Evolutionary conservation across 2,329 filamentous ascomycete species (phyloP).

Genomic region (Corynespora cassiicola): DNA sequence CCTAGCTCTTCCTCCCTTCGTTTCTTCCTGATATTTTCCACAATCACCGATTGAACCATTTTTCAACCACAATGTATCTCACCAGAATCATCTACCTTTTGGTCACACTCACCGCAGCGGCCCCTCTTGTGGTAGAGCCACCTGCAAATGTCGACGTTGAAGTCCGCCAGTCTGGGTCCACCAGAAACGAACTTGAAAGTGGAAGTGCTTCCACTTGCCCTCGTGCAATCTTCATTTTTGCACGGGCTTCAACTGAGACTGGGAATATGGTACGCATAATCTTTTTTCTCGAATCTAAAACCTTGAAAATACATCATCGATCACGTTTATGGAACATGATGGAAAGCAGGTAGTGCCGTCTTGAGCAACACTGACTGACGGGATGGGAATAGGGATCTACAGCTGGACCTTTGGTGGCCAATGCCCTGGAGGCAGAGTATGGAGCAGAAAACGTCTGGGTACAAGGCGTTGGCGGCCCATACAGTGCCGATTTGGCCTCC

Average conservation of each 20-base stretch:
- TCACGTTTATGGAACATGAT: no score
- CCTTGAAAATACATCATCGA: no score
- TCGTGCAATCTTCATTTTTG: conserved; percentile 35
- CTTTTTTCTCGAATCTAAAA: no score
- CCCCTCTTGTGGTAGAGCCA: no score
- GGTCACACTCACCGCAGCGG: no score
- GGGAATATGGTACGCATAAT: conserved; percentile 32
- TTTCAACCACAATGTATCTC: no score
- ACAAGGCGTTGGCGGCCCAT: conserved; percentile 43
- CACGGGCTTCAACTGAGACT: conserved; percentile 27
- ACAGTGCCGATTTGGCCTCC: conserved; percentile 39
- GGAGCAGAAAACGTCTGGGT: conserved; percentile 32
- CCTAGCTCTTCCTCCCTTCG: no score
- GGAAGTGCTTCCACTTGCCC: conserved; percentile 26
- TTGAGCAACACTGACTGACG: no score
- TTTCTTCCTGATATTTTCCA: no score
- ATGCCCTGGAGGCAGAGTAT: conserved; percentile 27
- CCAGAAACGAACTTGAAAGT: conserved; percentile 28
- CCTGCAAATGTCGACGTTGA: conserved; percentile 17
- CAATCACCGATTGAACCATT: no score
- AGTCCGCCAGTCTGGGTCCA: conserved; percentile 20
- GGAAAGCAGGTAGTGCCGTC: no score
- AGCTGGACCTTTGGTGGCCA: conserved; percentile 26
- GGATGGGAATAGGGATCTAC: conserved; percentile 31
- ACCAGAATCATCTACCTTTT: no score